These are phyloP conservation scores for Kurtzmaniella quercitrusa DNA, from an alignment of 1,139 yeast genomes.

Conservation along the genomic window DNA sequence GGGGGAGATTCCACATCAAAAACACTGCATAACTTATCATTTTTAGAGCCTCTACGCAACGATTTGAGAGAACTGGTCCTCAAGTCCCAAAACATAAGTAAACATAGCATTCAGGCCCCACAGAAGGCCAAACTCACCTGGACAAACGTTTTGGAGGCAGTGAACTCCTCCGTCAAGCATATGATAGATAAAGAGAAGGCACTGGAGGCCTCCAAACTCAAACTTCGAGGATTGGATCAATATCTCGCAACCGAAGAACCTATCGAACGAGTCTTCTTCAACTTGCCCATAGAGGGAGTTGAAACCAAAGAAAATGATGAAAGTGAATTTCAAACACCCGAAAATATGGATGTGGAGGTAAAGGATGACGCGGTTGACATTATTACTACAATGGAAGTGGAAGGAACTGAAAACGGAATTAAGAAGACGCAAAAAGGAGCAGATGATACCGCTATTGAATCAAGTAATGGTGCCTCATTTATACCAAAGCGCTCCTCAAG, in stretches of 20 bases:
- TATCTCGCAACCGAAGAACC: conserved; percentile 48
- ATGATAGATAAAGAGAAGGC: conserved; percentile 28
- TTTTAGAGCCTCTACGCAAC: conserved; percentile 24
- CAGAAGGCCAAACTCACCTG: conserved; percentile 15
- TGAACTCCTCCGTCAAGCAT: conserved; percentile 27
- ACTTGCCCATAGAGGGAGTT: conserved; percentile 6
- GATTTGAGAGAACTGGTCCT: conserved; percentile 26
- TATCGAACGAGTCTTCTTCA: conserved; percentile 37
- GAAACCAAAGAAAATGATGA: conserved; percentile 27
- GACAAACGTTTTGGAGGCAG: conserved; percentile 22
- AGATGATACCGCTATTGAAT: conserved; percentile 17
- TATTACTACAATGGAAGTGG: neutral
- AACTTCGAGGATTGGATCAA: conserved; percentile 41
- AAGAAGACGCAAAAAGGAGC: conserved; percentile 26
- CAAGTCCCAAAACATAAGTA: conserved; percentile 10
- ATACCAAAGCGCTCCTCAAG: conserved; percentile 30
- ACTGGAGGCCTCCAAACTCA: conserved; percentile 32
- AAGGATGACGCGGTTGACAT: conserved; percentile 2
- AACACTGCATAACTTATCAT: conserved; percentile 18
- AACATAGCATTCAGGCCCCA: conserved; percentile 1
- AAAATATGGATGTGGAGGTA: conserved; percentile 11
- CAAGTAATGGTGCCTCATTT: neutral
- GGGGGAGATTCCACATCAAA: conserved; percentile 10
- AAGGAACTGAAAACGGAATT: neutral
- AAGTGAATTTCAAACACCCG: conserved; percentile 15